phyloP scores from a whole-genome alignment of 305 asterid genomes.

The Coffea humblotiana region DNA sequence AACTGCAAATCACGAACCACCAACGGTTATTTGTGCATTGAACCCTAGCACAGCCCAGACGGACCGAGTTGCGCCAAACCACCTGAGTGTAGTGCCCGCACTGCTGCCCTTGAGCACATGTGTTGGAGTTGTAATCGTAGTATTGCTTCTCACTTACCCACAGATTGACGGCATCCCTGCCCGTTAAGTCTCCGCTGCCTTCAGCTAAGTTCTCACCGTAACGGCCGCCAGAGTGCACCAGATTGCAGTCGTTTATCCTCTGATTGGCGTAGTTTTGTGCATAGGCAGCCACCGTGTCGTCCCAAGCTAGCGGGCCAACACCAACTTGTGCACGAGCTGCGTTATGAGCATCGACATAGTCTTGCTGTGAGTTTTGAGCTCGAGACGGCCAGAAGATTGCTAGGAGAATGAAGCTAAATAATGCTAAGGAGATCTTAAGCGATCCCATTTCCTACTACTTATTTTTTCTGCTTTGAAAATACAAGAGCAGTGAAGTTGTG shows the following conservation, averaged over 20 bases:
- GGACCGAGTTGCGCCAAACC: constrained; percentile 18
- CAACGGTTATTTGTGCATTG: constrained; percentile 9
- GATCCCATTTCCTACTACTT: background rate
- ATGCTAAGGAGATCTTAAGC: background rate
- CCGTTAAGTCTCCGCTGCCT: background rate
- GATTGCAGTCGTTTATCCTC: constrained; percentile 20
- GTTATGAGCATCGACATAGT: constrained; percentile 24
- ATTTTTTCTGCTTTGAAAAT: background rate
- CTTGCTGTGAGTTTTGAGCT: constrained; percentile 26
- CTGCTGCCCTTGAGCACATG: constrained; percentile 3
- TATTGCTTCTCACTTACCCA: constrained; percentile 22
- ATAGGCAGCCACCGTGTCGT: constrained; percentile 17
- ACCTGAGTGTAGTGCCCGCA: constrained; percentile 30
- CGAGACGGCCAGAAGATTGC: background rate
- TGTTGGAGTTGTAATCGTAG: constrained; percentile 20
- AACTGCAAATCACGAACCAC: constrained; percentile 57
- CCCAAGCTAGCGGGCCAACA: constrained; percentile 19
- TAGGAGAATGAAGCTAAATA: background rate
- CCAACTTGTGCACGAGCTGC: constrained; percentile 25
- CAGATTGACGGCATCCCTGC: background rate
- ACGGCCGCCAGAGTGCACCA: constrained; percentile 21
- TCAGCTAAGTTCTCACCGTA: constrained; percentile 28
- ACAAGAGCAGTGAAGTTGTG: background rate
- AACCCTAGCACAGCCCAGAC: constrained; percentile 27
- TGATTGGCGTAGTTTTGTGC: constrained; percentile 27